Conservation (phyloP, 1,139 yeast genomes). For the Kurtzmaniella quercitrusa region DNA sequence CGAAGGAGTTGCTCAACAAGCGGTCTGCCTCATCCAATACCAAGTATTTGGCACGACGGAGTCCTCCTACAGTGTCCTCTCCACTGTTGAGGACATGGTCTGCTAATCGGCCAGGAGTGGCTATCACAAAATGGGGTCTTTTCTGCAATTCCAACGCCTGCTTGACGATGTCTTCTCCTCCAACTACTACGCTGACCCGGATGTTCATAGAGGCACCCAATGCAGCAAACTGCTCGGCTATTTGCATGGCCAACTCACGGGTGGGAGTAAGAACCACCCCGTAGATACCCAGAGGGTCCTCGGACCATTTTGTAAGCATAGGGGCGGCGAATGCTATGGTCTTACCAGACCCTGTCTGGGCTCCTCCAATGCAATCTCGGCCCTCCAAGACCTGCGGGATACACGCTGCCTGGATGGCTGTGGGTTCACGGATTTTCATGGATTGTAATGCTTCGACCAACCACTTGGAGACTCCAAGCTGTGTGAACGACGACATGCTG, state of each 20-base stretch:
- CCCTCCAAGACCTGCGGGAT: slow-evolving; percentile 83
- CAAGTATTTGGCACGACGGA: slow-evolving; percentile 69
- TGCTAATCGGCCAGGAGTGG: slow-evolving; percentile 96
- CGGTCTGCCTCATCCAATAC: slow-evolving; percentile 98
- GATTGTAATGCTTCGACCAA: slow-evolving; percentile 72
- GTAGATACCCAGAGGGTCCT: slow-evolving; percentile 89
- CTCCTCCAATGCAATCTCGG: slow-evolving; percentile 95
- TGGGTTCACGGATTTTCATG: slow-evolving; percentile 80
- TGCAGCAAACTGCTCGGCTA: slow-evolving; percentile 94
- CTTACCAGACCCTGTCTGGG: slow-evolving; percentile 97
- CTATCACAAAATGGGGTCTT: slow-evolving; percentile 90
- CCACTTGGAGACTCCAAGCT: slow-evolving; percentile 81
- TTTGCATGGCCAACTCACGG: slow-evolving; percentile 90
- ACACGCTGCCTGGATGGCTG: slow-evolving; percentile 82
- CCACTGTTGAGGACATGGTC: slow-evolving; percentile 89
- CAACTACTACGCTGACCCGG: slow-evolving; percentile 76
- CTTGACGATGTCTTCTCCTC: slow-evolving; percentile 88
- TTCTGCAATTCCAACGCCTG: slow-evolving; percentile 80
- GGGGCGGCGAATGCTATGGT: slow-evolving; percentile 98
- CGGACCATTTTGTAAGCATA: slow-evolving; percentile 90
- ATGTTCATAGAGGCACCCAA: slow-evolving; percentile 87
- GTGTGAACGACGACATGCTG: neutral
- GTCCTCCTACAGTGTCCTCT: slow-evolving; percentile 78
- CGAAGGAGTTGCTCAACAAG: slow-evolving; percentile 76
- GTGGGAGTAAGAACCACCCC: slow-evolving; percentile 93